Evolutionary conservation across 2,329 filamentous ascomycete genomes (phyloP), one percentile per base, ranked within the genome.

Genomic region (Aspergillus sp.): DNA sequence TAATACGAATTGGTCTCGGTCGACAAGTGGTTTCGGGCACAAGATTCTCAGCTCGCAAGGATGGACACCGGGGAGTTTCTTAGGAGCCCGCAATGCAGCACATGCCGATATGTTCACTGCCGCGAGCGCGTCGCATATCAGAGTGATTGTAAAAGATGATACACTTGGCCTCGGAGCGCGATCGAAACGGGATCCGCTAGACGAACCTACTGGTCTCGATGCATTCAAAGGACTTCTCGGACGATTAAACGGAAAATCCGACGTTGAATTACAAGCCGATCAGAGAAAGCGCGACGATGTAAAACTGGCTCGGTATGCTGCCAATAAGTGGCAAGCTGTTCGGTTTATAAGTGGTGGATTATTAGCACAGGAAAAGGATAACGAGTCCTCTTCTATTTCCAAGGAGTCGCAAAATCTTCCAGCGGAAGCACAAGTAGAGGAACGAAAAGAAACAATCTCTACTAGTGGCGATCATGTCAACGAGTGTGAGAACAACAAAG

Each of bases 1-100:
- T 78, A 99, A 98, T 75, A 96, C 91, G 48, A 86, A 85, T 82
- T 99, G 95, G 95, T 87, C 89, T 56, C 87, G 88, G 68, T 89
- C 93, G 71, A 90, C 89, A 63, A 84, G 83, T 56, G 88, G 86
- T 53, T 98, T 95, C 73, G 95, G 95, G 65, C 93, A 96, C 74
- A 90, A 87, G 70, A 93, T 98, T 65, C 86, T 99, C 69, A 85
- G 88, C 49, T 82, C 89, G 15, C 92, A 97, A 69, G 95, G 95
- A 63, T 99, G 95, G 95, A 84, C 88, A 60, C 91, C 93, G 0
- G 95, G 95, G 36, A 83, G 89, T 63, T 90, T 85, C 53, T 84
- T 99, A 20, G 95, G 95, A 53, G 89, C 88, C 4, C 83, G 88
- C 67, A 82, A 92, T 71, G 87, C 91, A 7, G 76, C 86, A 0